These are phyloP conservation scores for Cordyceps fumosorosea DNA, from an alignment of 2,329 filamentous ascomycete species.

Conservation along the genomic window DNA sequence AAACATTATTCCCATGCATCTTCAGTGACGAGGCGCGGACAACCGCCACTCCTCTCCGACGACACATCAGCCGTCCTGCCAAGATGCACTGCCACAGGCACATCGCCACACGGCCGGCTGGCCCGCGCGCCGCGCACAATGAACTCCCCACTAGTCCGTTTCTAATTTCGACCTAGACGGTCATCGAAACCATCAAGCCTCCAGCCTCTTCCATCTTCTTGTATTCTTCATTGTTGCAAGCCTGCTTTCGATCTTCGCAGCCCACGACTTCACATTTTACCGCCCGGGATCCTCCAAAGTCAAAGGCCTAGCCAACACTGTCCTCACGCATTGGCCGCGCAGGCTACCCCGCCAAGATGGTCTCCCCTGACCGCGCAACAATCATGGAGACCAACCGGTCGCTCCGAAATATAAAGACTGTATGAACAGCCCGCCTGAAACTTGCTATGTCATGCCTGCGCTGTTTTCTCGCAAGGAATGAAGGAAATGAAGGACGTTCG, in stretches of 20 bases:
- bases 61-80: neutral
- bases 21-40: too few relatives aligned
- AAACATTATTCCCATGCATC: too few relatives aligned
- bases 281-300: neutral
- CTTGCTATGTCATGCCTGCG: neutral
- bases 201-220: neutral
- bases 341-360: slow-evolving; percentile 28
- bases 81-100: neutral
- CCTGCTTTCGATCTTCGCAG: neutral
- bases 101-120: neutral
- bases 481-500: neutral
- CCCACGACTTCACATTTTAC: neutral
- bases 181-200: neutral
- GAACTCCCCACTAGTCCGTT: neutral
- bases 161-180: neutral
- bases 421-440: slow-evolving; percentile 35
- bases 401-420: slow-evolving; percentile 80
- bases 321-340: neutral
- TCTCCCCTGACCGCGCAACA: slow-evolving; percentile 46
- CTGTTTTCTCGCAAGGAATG: neutral
- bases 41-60: too few relatives aligned
- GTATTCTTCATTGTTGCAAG: neutral
- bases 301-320: neutral
- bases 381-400: slow-evolving; percentile 73
- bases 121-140: neutral